Percentiles rank a stretch among this genome's conserved stretches.
These are phyloP conservation scores for Osmanthus fragrans DNA, from an alignment of 257 asterid species.

Conservation along the genomic window DNA sequence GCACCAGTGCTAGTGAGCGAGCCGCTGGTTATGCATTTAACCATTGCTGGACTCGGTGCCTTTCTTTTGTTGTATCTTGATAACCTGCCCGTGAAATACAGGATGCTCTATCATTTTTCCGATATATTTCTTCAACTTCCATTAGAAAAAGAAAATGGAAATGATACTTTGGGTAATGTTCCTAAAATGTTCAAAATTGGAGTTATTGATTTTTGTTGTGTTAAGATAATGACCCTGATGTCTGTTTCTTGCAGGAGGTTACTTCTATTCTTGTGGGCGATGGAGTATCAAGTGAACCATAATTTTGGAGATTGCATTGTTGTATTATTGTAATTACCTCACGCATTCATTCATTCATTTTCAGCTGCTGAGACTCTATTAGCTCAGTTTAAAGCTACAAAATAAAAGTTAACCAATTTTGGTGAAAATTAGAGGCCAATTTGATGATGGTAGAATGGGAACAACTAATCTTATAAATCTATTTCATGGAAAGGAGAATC, in stretches of 20 bases:
- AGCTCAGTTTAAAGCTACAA: conserved; percentile 22
- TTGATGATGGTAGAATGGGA: neutral
- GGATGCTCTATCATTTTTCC: too few relatives aligned
- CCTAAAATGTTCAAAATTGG: neutral
- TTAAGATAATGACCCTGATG: neutral
- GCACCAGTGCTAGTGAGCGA: too few relatives aligned
- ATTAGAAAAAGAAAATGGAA: neutral
- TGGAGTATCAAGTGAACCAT: conserved; percentile 53
- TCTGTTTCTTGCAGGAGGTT: conserved; percentile 67
- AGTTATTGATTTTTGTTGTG: neutral
- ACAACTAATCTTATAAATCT: neutral
- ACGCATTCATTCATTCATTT: conserved; percentile 32
- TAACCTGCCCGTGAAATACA: neutral
- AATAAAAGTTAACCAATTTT: conserved; percentile 14
- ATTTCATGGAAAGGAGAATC: neutral
- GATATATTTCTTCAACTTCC: neutral
- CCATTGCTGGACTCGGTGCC: neutral
- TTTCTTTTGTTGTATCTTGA: neutral
- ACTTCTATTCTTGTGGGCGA: conserved; percentile 76
- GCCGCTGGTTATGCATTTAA: too few relatives aligned
- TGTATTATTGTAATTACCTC: conserved; percentile 25
- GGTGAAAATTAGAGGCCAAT: conserved; percentile 2
- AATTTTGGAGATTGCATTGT: conserved; percentile 21
- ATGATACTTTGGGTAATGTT: neutral
- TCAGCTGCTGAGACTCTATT: conserved; percentile 23